These are phyloP conservation scores for Arachnomyces sp. DNA, from an alignment of 2,329 filamentous ascomycete species.

Conservation along the genomic window DNA sequence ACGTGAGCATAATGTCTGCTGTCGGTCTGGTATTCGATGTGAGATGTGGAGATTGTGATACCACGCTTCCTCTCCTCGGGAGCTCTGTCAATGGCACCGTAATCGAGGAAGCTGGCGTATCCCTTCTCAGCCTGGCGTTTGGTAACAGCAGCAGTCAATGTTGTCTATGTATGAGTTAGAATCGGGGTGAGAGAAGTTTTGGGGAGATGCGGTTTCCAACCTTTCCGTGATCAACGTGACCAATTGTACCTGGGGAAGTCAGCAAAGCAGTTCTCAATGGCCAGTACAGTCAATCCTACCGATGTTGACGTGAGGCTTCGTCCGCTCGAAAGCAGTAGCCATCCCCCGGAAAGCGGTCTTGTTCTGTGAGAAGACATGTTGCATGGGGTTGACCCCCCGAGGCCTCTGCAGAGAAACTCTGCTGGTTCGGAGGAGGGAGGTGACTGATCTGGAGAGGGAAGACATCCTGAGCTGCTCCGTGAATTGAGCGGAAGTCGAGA, in stretches of 20 bases:
- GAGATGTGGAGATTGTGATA: constrained; percentile 97
- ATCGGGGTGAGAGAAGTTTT: constrained; percentile 5
- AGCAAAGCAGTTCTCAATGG: not conserved
- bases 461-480: constrained; percentile 56
- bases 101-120: constrained; percentile 88
- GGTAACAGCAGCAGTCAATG: constrained; percentile 95
- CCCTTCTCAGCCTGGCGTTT: constrained; percentile 96
- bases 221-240: constrained; percentile 99
- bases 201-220: constrained; percentile 40
- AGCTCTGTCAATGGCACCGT: constrained; percentile 97
- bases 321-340: constrained; percentile 66
- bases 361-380: constrained; percentile 44
- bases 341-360: constrained; percentile 44
- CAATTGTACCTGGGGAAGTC: constrained; percentile 67
- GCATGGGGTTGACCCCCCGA: constrained; percentile 65
- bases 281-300: constrained; percentile 45
- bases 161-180: constrained; percentile 57
- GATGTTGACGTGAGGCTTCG: constrained; percentile 97
- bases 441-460: constrained; percentile 66
- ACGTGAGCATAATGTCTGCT: constrained; percentile 97
- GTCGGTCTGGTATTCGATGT: constrained; percentile 97
- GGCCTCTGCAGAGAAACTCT: constrained; percentile 63
- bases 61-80: constrained; percentile 99
- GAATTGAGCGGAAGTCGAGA: constrained; percentile 16
- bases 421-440: constrained; percentile 74